Evolutionary conservation across 257 asterid species (phyloP), one percentile per base, ranked within the genome.

Genomic region (Gynochthodes officinalis): DNA sequence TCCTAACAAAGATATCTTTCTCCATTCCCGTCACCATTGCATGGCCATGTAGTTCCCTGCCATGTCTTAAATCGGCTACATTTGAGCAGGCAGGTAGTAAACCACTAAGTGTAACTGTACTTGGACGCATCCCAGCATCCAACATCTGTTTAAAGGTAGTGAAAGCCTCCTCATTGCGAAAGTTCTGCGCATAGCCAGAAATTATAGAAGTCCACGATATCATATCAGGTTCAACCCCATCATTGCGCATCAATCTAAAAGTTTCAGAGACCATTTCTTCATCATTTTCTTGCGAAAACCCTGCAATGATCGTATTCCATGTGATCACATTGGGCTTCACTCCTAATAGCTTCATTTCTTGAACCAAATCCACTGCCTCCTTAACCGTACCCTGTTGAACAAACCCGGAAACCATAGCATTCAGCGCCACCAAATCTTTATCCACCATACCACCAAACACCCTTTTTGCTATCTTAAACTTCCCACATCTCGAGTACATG

Each of bases 191-290:
- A n/a, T 81, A 77, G 27, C 92, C 95, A 2, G 97, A 86, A 57
- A 90, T 81, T 9, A 90, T 76, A 23, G 94, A 86, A 42, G 97
- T 87, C 93, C 93, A 90, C 5, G 96, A 82, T 23, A 90, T 79
- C 15, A 87, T 86, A 81, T 90, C 94, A 39, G 90, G 94, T 76
- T 83, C 76, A 42, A 84, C 37, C n/a, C 91, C 84, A 49, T 79
- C 33, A 6, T 43, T 60, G 0, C 64, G 74, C 96, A 91, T 87
- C 57, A 53, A 28, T 19, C 62, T 53, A 64, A 91, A 74, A 48
- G 86, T 71, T 73, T 75, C 59, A 46, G 52, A 15, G 64, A 84
- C 89, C 85, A 76, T 80, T 67, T 14, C 4, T 55, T 54, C 74
- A 67, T 91, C 83, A 60, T 85, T 83, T 18, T 82, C 85, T 74